Base-by-base conservation (phyloP, 2,329 filamentous ascomycete genomes). In the Mycosphaerella arachidis region DNA sequence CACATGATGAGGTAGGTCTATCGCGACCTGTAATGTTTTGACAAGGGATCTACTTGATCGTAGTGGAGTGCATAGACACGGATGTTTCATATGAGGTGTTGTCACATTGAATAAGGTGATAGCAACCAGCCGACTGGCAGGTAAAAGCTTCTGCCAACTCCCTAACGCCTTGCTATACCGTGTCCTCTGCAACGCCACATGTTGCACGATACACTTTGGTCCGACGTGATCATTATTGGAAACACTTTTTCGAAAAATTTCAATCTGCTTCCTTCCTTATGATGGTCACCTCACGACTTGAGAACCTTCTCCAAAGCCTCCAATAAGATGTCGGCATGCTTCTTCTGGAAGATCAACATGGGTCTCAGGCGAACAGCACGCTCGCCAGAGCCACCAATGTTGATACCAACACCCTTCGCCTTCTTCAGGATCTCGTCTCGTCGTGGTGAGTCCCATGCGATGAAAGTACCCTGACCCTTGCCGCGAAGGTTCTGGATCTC, bases 281-380 rank as follows among this genome's bases (percentile, higher is more conserved):
- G n/a, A 30, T 18, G 40, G 8, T n/a, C 7, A n/a, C 13, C 30
- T 66, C 53, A 73, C 48, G 69, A 69, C 61, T 66, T 64, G 55
- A 73, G 61, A 43, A 74, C 64, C 67, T 71, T 73, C 67, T 73
- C 70, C 48, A 73, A 57, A 33, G 61, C 67, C 40, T 71, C 91
- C 53, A 96, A 76, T 68, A 97, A 79, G 61, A 96, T 86, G 77
- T 96, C 90, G 24, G 89, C 92, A 76, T 97, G 93, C 74, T 89
- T 85, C 82, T 91, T 85, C 84, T 96, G 89, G 81, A 97, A 94
- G 71, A 92, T 87, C 68, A 97, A 78, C 92, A 96, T 96, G 48
- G 92, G 92, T 69, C 92, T 81, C 73, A 97, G 78, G 54, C 92
- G 81, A 12, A 97, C 89, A 30, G 92, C 91, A 56, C 71, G 80